Evolutionary conservation across 495 filamentous ascomycete genomes (phyloP).

Genomic region (Penicillium malachiteum): DNA sequence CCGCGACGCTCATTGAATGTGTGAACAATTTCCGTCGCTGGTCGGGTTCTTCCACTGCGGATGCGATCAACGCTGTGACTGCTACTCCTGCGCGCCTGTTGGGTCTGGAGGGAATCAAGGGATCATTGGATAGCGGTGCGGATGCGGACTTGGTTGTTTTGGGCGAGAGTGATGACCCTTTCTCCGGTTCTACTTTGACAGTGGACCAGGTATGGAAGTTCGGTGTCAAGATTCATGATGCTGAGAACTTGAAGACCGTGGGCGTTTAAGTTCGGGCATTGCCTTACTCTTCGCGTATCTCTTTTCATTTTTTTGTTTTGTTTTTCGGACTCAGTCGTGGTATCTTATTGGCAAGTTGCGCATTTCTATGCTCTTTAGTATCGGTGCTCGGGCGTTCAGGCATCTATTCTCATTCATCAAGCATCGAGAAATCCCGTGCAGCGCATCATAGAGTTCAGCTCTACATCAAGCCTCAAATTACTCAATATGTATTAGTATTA

Average conservation of each 20-base stretch:
- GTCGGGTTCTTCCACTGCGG: slow-evolving; percentile 61
- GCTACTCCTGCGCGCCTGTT: slow-evolving; percentile 72
- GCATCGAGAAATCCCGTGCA: background rate
- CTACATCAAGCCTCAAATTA: background rate
- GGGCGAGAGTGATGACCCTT: slow-evolving; percentile 48
- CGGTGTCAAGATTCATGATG: slow-evolving; percentile 53
- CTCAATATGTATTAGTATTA: too few relatives aligned
- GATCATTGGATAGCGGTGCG: slow-evolving; percentile 61
- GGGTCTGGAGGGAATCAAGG: slow-evolving; percentile 64
- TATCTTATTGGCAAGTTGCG: background rate
- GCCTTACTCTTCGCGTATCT: slow-evolving; percentile 6
- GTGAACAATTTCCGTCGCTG: slow-evolving; percentile 77
- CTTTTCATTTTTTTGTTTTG: slow-evolving; percentile 4
- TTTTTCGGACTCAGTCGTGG: background rate
- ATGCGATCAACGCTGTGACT: slow-evolving; percentile 69
- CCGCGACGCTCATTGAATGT: slow-evolving; percentile 73
- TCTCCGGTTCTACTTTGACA: slow-evolving; percentile 47
- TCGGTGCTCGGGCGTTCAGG: slow-evolving; percentile 7
- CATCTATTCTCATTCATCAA: slow-evolving; percentile 1
- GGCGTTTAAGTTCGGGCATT: slow-evolving; percentile 4
- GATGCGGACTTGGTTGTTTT: slow-evolving; percentile 81
- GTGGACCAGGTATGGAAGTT: slow-evolving; percentile 80
- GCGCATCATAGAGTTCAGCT: background rate
- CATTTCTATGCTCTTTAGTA: slow-evolving; percentile 1
- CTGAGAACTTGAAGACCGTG: slow-evolving; percentile 21